phyloP scores from a whole-genome alignment of 768 basidiomycete genomes.

The Postia placenta region DNA sequence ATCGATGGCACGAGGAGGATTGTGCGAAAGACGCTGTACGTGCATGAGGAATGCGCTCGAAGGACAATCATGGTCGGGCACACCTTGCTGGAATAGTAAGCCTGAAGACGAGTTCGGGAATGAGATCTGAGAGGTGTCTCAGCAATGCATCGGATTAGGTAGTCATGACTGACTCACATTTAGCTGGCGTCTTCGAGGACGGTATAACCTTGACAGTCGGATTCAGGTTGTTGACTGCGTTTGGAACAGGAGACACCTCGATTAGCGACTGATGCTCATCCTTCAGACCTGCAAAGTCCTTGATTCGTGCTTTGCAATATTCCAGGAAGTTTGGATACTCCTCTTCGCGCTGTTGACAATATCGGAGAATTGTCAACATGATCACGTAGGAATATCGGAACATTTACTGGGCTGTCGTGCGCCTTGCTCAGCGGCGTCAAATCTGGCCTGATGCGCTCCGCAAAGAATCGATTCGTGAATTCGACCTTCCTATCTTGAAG shows the following conservation, averaged over 20 bases:
- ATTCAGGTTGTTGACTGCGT: constrained; percentile 51
- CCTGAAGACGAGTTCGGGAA: constrained; percentile 76
- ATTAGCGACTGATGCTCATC: constrained; percentile 67
- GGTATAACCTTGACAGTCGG: constrained; percentile 38
- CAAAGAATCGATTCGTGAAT: constrained; percentile 66
- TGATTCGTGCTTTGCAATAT: constrained; percentile 56
- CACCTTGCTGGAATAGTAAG: constrained; percentile 72
- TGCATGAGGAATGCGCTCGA: not conserved
- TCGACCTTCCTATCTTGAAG: constrained; percentile 75
- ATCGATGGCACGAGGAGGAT: constrained; percentile 71
- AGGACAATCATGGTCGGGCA: constrained; percentile 3
- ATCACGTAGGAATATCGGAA: not conserved
- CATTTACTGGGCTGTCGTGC: constrained; percentile 54
- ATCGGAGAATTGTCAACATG: not conserved
- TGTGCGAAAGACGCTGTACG: constrained; percentile 56
- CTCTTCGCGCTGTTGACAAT: constrained; percentile 46
- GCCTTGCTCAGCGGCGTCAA: constrained; percentile 71
- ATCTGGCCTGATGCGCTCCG: constrained; percentile 51
- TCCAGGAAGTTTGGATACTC: constrained; percentile 57
- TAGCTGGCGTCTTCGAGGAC: constrained; percentile 38
- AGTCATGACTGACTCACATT: constrained; percentile 40
- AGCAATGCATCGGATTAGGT: not conserved
- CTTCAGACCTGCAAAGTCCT: constrained; percentile 55
- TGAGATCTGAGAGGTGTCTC: constrained; percentile 48
- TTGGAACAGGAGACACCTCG: constrained; percentile 52